Conservation (phyloP, 31 red algal species). For the Endocladia muricata region DNA sequence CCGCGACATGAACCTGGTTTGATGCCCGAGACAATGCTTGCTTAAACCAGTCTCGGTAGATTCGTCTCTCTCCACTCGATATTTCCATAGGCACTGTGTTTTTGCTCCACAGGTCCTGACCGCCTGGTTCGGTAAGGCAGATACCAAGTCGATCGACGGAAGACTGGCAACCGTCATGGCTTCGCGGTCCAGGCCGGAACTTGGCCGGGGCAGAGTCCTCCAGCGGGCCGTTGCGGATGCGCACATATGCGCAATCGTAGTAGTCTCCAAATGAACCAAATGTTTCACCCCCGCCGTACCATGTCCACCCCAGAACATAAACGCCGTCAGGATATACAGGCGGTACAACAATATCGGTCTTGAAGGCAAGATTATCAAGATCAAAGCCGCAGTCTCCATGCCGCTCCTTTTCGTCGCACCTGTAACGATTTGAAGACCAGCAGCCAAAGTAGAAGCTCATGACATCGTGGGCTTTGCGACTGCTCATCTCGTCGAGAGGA, state of each 20-base stretch:
- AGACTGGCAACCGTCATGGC: slow-evolving; percentile 35
- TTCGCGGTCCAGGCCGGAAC: slow-evolving; percentile 37
- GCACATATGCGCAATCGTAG: slow-evolving; percentile 60
- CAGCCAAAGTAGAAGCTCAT: slow-evolving; percentile 46
- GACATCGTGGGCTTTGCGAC: slow-evolving; percentile 22
- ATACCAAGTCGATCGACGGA: slow-evolving; percentile 47
- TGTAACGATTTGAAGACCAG: slow-evolving; percentile 26
- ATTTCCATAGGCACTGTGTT: slow-evolving; percentile 4
- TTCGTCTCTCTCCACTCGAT: background rate
- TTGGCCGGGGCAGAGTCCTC: background rate
- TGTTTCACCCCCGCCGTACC: slow-evolving; percentile 59
- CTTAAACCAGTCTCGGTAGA: slow-evolving; percentile 13
- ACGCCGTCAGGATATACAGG: slow-evolving; percentile 64
- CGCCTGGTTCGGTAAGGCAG: slow-evolving; percentile 64
- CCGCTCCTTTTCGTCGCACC: slow-evolving; percentile 23
- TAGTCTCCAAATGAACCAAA: slow-evolving; percentile 76
- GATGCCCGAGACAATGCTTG: background rate
- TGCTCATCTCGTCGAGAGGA: slow-evolving; percentile 30
- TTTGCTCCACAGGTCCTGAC: background rate
- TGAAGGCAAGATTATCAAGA: slow-evolving; percentile 7
- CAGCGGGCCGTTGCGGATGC: slow-evolving; percentile 36
- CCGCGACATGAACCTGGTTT: slow-evolving; percentile 19
- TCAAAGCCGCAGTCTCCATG: slow-evolving; percentile 50
- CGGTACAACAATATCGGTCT: slow-evolving; percentile 32
- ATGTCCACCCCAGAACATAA: slow-evolving; percentile 71